These are phyloP conservation scores for Magnusiomyces sp. DNA, from an alignment of 1,139 yeast genomes.

Conservation along the genomic window DNA sequence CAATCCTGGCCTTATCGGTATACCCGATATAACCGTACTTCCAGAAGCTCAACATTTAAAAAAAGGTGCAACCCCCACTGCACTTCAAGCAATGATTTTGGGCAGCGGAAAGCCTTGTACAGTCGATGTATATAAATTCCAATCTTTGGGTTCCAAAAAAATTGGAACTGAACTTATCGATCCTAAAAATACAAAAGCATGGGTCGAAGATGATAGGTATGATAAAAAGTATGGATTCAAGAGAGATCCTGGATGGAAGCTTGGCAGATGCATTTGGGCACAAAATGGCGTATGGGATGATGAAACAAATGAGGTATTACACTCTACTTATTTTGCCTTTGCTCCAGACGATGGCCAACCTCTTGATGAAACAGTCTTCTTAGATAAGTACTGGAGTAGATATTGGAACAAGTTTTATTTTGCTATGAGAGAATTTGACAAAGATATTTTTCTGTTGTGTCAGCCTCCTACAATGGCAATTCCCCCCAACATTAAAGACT, in stretches of 20 bases:
- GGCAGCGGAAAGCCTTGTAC: slow-evolving; percentile 67
- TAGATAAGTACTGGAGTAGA: slow-evolving; percentile 52
- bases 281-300: slow-evolving; percentile 68
- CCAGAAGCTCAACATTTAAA: slow-evolving; percentile 27
- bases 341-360: slow-evolving; percentile 35
- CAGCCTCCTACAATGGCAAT: slow-evolving; percentile 79
- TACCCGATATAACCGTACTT: slow-evolving; percentile 24
- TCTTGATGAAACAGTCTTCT: slow-evolving; percentile 51
- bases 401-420: slow-evolving; percentile 45
- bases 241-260: slow-evolving; percentile 51
- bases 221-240: slow-evolving; percentile 62
- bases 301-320: slow-evolving; percentile 32
- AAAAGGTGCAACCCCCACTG: slow-evolving; percentile 30
- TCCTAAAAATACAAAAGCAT: slow-evolving; percentile 58
- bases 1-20: slow-evolving; percentile 27
- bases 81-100: slow-evolving; percentile 34
- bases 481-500: slow-evolving; percentile 60
- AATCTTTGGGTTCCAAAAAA: slow-evolving; percentile 67
- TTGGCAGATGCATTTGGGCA: slow-evolving; percentile 70
- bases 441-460: slow-evolving; percentile 50
- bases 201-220: slow-evolving; percentile 36
- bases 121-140: slow-evolving; percentile 57
- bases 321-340: slow-evolving; percentile 40
- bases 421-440: slow-evolving; percentile 40
- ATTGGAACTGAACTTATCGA: slow-evolving; percentile 49